phyloP scores from a whole-genome alignment of 768 basidiomycete species.

The Agrocybe pediades region DNA sequence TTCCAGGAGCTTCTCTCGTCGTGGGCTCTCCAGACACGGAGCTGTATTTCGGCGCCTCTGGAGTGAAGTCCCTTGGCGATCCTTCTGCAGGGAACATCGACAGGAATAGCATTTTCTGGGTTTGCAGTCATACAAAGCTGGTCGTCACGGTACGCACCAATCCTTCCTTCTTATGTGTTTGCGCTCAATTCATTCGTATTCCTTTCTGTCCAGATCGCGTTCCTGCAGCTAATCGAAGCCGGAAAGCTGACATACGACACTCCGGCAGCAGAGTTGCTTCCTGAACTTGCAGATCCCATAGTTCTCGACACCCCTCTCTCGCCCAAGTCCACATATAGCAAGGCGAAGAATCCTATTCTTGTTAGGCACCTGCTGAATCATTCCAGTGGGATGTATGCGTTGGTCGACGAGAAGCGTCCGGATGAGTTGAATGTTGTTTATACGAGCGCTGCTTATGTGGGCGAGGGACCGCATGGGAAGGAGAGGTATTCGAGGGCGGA shows the following conservation, averaged over 20 bases:
- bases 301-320: constrained; percentile 18
- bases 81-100: constrained; percentile 24
- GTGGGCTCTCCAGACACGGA: constrained; percentile 23
- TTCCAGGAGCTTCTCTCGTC: constrained; percentile 28
- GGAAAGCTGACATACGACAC: constrained; percentile 31
- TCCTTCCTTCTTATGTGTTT: not conserved
- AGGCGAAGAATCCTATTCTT: constrained; percentile 24
- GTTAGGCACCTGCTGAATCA: constrained; percentile 32
- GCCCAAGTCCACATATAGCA: constrained; percentile 14
- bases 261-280: constrained; percentile 25
- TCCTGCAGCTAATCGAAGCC: constrained; percentile 34
- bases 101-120: constrained; percentile 29
- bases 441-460: constrained; percentile 17
- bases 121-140: constrained; percentile 36
- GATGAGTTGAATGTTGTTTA: constrained; percentile 8
- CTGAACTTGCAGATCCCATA: constrained; percentile 29
- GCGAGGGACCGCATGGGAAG: constrained; percentile 2
- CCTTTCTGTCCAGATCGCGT: constrained; percentile 23
- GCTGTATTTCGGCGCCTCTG: constrained; percentile 25
- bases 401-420: not conserved
- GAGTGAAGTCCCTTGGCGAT: constrained; percentile 24
- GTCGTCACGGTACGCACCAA: constrained; percentile 22
- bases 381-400: constrained; percentile 29
- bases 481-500: constrained; percentile 13
- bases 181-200: not conserved